These are phyloP conservation scores for Endogone sp. DNA, from an alignment of 192 early-diverging fungal genomes.

Conservation along the genomic window DNA sequence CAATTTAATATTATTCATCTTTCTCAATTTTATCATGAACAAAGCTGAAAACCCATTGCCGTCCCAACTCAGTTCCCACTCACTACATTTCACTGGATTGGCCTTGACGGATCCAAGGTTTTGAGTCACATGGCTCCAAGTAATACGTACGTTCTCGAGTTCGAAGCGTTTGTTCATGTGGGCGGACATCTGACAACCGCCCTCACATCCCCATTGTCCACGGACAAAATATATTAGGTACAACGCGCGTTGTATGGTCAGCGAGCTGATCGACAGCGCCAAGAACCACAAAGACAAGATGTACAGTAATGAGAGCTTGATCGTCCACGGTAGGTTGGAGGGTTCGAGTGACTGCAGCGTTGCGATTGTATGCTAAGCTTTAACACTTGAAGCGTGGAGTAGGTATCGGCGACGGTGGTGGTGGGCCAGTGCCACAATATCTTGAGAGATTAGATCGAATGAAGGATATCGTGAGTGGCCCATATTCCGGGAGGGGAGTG, in stretches of 20 bases:
- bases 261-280: slow-evolving; percentile 42
- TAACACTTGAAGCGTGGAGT: neutral
- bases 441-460: slow-evolving; percentile 78
- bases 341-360: neutral
- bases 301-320: slow-evolving; percentile 81
- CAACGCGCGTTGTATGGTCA: slow-evolving; percentile 15
- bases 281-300: slow-evolving; percentile 88
- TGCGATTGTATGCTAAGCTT: neutral
- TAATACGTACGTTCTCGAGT: slow-evolving; percentile 25
- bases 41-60: neutral
- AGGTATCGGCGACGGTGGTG: slow-evolving; percentile 91
- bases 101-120: slow-evolving; percentile 82
- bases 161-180: too few relatives aligned
- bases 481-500: too few relatives aligned
- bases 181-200: too few relatives aligned
- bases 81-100: slow-evolving; percentile 94
- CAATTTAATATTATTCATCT: neutral
- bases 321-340: slow-evolving; percentile 70
- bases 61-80: slow-evolving; percentile 69
- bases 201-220: too few relatives aligned
- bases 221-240: too few relatives aligned
- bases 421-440: slow-evolving; percentile 81
- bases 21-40: neutral
- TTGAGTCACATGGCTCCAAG: slow-evolving; percentile 31
- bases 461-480: slow-evolving; percentile 54